phyloP scores from a whole-genome alignment of 1,284 basidiomycete genomes.

The Exsudoporus floridanus region DNA sequence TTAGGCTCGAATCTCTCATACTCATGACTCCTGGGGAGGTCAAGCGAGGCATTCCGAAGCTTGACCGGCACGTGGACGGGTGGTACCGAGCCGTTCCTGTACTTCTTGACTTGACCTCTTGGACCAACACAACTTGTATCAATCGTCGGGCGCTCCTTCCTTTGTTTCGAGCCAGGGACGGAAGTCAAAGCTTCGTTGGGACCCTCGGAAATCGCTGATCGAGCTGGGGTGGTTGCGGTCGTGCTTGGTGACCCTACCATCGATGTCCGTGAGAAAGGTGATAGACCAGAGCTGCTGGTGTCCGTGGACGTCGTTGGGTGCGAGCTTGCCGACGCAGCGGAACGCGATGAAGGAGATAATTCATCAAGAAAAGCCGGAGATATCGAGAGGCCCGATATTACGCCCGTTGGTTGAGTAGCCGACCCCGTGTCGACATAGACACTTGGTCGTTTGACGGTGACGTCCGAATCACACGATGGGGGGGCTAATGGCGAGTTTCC shows the following conservation, averaged over 20 bases:
- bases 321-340: slow-evolving; percentile 23
- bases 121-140: slow-evolving; percentile 34
- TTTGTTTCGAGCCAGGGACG: slow-evolving; percentile 22
- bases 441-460: slow-evolving; percentile 29
- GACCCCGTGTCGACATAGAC: slow-evolving; percentile 33
- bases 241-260: slow-evolving; percentile 30
- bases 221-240: slow-evolving; percentile 28
- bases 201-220: slow-evolving; percentile 24
- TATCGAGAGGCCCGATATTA: slow-evolving; percentile 13
- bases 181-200: slow-evolving; percentile 15
- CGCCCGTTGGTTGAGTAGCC: slow-evolving; percentile 23
- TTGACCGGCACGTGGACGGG: slow-evolving; percentile 32
- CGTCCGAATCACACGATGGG: slow-evolving; percentile 32
- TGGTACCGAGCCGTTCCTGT: slow-evolving; percentile 33
- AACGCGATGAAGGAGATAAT: slow-evolving; percentile 23
- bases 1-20: slow-evolving; percentile 28
- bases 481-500: slow-evolving; percentile 29
- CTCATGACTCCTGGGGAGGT: slow-evolving; percentile 29
- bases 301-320: slow-evolving; percentile 28
- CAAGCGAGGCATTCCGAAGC: slow-evolving; percentile 31
- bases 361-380: slow-evolving; percentile 23
- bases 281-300: slow-evolving; percentile 26
- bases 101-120: slow-evolving; percentile 33
- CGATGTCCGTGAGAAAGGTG: slow-evolving; percentile 31
- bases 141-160: slow-evolving; percentile 34